Evolutionary conservation across 75 land plant genomes (phyloP), one percentile per base, ranked within the genome.

Genomic region (Sequoia sempervirens): DNA sequence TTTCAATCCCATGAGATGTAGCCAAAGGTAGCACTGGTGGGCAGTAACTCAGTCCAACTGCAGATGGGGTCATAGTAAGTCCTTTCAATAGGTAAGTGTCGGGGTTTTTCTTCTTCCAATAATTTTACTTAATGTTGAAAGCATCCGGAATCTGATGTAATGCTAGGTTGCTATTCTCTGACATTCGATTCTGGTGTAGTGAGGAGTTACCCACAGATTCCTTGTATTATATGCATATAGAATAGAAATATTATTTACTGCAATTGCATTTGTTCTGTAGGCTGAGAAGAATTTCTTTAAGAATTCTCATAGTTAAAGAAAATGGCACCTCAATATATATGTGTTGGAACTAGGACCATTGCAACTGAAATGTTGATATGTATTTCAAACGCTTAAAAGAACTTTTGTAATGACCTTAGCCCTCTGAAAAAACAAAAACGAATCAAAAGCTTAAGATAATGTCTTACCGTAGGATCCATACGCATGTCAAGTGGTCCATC

Each of bases 401-500:
- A 78, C 80, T n/a, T 32, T 28, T 13, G 46, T 43, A 78, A 78
- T 4, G 0, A 78, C 8, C 30, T 26, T 45, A 78, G 32, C 50
- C 30, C 50, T 78, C 47, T 78, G 15, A 78, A 13, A 76, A 41
- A 45, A 18, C 28, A 78, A 45, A 78, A 45, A 11, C n/a, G n/a
- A 78, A 43, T n/a, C 4, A 45, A 45, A 13, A 78, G 2, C 13
- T 78, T 26, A 45, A 78, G 30, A 78, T 78, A 32, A 78, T 45
- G 32, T n/a, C 89, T 45, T 82, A 96, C 99, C 87, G 91, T 84
- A 69, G 99, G 97, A 86, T 93, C 87, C 99, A 98, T 96, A 13
- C 99, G 94, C 99, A 98, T 98, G 83, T 98, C 99, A 32, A 97
- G 91, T 40, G 99, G 99, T 20, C 97, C 99, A 84, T 95, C 88